phyloP scores from a whole-genome alignment of 1,139 yeast genomes.

The Chernovozyma sophiae-reginae region DNA sequence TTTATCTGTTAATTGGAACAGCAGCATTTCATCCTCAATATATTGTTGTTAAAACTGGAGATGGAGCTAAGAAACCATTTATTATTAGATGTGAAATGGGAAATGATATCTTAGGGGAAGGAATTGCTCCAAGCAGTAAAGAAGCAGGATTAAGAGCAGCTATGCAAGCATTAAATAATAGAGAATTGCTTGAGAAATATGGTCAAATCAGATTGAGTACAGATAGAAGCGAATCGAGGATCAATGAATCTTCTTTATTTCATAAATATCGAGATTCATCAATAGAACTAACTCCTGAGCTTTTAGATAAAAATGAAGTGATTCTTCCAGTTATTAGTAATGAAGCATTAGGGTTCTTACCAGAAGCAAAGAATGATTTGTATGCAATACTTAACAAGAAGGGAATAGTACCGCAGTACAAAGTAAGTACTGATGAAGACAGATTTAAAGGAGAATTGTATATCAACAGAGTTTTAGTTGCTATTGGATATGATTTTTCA shows the following conservation, averaged over 20 bases:
- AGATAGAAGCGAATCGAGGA: slow-evolving; percentile 50
- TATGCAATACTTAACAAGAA: slow-evolving; percentile 41
- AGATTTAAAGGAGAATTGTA: slow-evolving; percentile 34
- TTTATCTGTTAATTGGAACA: slow-evolving; percentile 77
- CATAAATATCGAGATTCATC: slow-evolving; percentile 4
- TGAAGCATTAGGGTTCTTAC: slow-evolving; percentile 23
- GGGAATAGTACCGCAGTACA: slow-evolving; percentile 41
- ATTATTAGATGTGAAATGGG: slow-evolving; percentile 66
- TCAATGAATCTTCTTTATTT: slow-evolving; percentile 7
- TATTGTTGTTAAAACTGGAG: slow-evolving; percentile 47
- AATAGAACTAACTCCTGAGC: not conserved
- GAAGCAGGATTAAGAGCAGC: slow-evolving; percentile 75
- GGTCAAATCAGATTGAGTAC: slow-evolving; percentile 54
- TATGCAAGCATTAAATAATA: slow-evolving; percentile 60
- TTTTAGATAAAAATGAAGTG: not conserved
- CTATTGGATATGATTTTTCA: slow-evolving; percentile 36
- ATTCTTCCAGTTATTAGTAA: slow-evolving; percentile 28
- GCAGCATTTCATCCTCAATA: slow-evolving; percentile 68
- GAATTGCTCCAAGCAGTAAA: slow-evolving; percentile 56
- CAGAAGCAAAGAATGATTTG: slow-evolving; percentile 38
- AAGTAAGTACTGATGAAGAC: slow-evolving; percentile 24
- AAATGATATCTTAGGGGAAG: slow-evolving; percentile 53
- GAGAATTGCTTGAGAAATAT: slow-evolving; percentile 58
- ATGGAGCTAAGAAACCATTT: slow-evolving; percentile 48
- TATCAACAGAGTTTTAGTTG: slow-evolving; percentile 33